Evolutionary conservation across 2,329 filamentous ascomycete genomes (phyloP).

Genomic region (Clonostachys chloroleuca): DNA sequence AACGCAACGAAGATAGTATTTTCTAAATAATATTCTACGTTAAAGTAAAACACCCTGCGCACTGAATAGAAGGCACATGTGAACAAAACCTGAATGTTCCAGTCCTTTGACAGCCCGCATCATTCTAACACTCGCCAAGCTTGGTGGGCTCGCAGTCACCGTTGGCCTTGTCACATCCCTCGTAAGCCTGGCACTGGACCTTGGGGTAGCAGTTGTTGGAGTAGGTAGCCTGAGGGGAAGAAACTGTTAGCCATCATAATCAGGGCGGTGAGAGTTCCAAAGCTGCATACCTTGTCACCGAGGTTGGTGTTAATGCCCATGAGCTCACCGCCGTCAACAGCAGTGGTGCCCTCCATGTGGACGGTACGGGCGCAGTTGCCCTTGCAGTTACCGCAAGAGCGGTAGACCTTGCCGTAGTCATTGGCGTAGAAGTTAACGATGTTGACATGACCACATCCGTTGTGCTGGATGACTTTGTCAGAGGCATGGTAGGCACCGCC

Average conservation of each 20-base stretch:
- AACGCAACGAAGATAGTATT: too few relatives aligned
- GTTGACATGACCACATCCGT: slow-evolving; percentile 30
- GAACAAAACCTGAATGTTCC: too few relatives aligned
- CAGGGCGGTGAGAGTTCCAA: rapidly evolving
- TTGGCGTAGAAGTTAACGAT: slow-evolving; percentile 14
- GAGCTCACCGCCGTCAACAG: slow-evolving; percentile 32
- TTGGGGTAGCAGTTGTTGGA: slow-evolving; percentile 18
- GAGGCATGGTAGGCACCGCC: slow-evolving; percentile 28
- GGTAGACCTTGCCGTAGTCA: slow-evolving; percentile 42
- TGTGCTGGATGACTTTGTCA: slow-evolving; percentile 36
- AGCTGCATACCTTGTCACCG: slow-evolving; percentile 16
- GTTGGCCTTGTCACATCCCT: slow-evolving; percentile 18
- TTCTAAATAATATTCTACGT: too few relatives aligned
- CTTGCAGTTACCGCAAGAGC: slow-evolving; percentile 35
- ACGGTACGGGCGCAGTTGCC: slow-evolving; percentile 32
- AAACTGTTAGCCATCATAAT: slow-evolving; percentile 1
- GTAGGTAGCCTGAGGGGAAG: slow-evolving; percentile 14
- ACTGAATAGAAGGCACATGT: too few relatives aligned
- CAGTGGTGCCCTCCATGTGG: slow-evolving; percentile 35
- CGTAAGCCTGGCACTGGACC: slow-evolving; percentile 19
- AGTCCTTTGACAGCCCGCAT: too few relatives aligned
- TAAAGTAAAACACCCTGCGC: too few relatives aligned
- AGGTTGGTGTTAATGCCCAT: slow-evolving; percentile 34
- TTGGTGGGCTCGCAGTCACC: slow-evolving; percentile 19
- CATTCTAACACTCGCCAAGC: slow-evolving; percentile 15